phyloP scores from a whole-genome alignment of 352 stramenopile species.

The Thalassiosira oceanica region DNA sequence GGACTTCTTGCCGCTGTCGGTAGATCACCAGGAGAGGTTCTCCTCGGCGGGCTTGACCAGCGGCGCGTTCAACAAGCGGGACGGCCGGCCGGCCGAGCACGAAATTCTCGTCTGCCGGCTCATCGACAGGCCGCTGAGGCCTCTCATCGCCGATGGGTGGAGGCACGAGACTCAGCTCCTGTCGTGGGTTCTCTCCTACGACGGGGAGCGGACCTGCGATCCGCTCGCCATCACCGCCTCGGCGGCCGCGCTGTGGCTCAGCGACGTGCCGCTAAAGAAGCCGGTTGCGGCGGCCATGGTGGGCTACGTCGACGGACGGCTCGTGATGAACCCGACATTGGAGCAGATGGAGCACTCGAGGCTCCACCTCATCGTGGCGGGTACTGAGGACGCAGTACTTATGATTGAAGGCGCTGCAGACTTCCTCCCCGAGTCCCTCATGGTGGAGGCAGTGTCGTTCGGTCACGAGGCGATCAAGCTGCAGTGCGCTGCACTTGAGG shows the following conservation, averaged over 20 bases:
- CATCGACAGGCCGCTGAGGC: slow-evolving; percentile 93
- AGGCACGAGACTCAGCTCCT: slow-evolving; percentile 93
- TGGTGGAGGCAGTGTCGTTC: slow-evolving; percentile 80
- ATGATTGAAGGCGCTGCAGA: slow-evolving; percentile 86
- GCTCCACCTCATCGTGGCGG: slow-evolving; percentile 80
- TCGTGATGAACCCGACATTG: slow-evolving; percentile 89
- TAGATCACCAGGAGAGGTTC: slow-evolving; percentile 85
- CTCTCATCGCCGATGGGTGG: slow-evolving; percentile 92
- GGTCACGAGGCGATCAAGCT: slow-evolving; percentile 77
- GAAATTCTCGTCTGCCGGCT: slow-evolving; percentile 95
- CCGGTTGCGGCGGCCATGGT: slow-evolving; percentile 91
- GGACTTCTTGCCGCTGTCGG: slow-evolving; percentile 82
- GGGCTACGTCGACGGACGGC: slow-evolving; percentile 85
- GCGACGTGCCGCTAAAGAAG: slow-evolving; percentile 88
- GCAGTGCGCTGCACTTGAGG: slow-evolving; percentile 72
- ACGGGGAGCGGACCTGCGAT: slow-evolving; percentile 69
- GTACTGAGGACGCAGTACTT: slow-evolving; percentile 82
- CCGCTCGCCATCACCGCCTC: slow-evolving; percentile 56
- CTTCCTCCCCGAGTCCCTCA: slow-evolving; percentile 80
- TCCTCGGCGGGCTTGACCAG: slow-evolving; percentile 76
- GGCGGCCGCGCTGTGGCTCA: slow-evolving; percentile 73
- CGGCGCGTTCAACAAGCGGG: slow-evolving; percentile 82
- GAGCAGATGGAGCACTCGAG: slow-evolving; percentile 70
- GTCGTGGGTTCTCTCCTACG: slow-evolving; percentile 85
- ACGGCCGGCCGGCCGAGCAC: slow-evolving; percentile 87